Conservation (phyloP, 345 rosid species). For the Euclidium syriacum region DNA sequence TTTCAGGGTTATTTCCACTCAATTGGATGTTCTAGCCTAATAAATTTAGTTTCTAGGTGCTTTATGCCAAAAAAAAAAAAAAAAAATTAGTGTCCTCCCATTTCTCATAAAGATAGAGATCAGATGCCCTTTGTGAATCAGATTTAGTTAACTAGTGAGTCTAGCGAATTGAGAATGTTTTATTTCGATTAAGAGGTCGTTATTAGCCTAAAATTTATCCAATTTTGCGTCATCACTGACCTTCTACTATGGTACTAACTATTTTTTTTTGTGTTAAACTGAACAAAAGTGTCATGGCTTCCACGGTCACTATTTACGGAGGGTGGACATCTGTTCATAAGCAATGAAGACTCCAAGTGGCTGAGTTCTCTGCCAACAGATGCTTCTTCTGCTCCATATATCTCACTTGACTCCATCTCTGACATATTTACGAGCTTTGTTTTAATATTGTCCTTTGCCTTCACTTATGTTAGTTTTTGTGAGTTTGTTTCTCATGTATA, state of each 20-base stretch:
- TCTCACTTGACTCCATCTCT: slow-evolving; percentile 41
- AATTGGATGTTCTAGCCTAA: too few relatives aligned
- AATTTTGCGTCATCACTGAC: background rate
- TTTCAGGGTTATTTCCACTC: too few relatives aligned
- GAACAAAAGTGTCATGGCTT: slow-evolving; percentile 53
- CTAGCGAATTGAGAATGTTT: too few relatives aligned
- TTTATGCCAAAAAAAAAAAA: too few relatives aligned
- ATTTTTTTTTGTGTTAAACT: background rate
- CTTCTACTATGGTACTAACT: background rate
- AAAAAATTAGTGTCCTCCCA: too few relatives aligned
- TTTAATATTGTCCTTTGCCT: background rate
- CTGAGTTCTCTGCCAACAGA: slow-evolving; percentile 37
- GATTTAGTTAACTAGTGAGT: background rate
- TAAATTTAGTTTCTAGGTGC: too few relatives aligned
- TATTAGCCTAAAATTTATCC: background rate
- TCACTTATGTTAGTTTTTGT: background rate
- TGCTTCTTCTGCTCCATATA: slow-evolving; percentile 43
- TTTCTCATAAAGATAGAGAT: too few relatives aligned
- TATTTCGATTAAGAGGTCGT: too few relatives aligned
- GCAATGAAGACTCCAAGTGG: slow-evolving; percentile 53
- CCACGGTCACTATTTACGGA: slow-evolving; percentile 56
- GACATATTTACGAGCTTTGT: slow-evolving; percentile 27
- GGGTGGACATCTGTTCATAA: slow-evolving; percentile 45
- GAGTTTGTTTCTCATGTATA: background rate
- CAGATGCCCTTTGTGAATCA: background rate